Base-by-base conservation (phyloP, 1,284 basidiomycete genomes). In the Thelephora terrestris region DNA sequence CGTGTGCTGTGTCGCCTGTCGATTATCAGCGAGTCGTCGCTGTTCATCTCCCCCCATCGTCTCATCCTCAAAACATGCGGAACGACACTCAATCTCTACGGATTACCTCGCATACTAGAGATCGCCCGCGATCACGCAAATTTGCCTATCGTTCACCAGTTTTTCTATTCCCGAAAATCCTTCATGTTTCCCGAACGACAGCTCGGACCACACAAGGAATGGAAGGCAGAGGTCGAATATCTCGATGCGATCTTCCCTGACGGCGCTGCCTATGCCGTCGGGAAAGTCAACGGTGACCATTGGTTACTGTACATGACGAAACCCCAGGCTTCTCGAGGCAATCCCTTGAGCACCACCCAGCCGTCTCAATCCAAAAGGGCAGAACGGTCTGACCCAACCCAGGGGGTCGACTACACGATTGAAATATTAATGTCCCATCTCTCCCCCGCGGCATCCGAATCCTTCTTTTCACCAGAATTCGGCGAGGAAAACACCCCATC, bases 161-260 rank as follows among this genome's bases (percentile, higher is more conserved):
- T 88, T 67, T 99, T 99, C 74, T 99, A 99, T 73, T 96, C 92
- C 45, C 85, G 95, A 60, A 99, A 99, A 70, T 87, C 88, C 9
- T 99, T 99, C 79, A 98, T 99, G 89, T 99, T 99, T 67, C 96
- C 96, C 16, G 96, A 99, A 65, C 81, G 89, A 42, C 96, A 99
- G 64, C 74, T 75, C 38, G 94, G 93, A 2, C 95, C 95, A 24
- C 96, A 99, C 69, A 77, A 82, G 53, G 91, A 94, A 64, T 99
- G 96, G 96, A 80, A 81, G 56, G 78, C 90, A 52, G 96, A 99
- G 70, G 89, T 98, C 54, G 78, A 82, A 50, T 96, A 85, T 61
- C 76, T 99, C 46, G 95, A 99, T 64, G 78, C 78, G 53, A 83
- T 93, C 55, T 98, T 99, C 65, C 68, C 73, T 46, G 77, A 82